These are phyloP conservation scores for Ploettnerulaceae sp. DNA, from an alignment of 2,329 filamentous ascomycete genomes.

Conservation along the genomic window DNA sequence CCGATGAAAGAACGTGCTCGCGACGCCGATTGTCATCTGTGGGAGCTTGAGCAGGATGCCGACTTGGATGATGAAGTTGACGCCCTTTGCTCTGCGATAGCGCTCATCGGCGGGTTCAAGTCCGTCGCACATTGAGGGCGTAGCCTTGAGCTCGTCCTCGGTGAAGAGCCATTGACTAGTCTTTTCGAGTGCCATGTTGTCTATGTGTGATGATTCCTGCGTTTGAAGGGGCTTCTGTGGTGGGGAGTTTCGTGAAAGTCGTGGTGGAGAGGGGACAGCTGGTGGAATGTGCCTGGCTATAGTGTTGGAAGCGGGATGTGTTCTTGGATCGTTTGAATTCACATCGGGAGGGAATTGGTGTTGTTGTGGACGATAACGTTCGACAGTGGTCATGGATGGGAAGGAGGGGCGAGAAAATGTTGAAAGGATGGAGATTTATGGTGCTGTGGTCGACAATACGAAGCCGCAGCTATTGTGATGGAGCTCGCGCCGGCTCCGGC, in stretches of 20 bases:
- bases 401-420: constrained; percentile 21
- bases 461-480: background rate
- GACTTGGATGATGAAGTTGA: constrained; percentile 94
- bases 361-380: constrained; percentile 44
- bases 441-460: background rate
- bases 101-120: constrained; percentile 73
- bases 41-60: constrained; percentile 89
- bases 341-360: constrained; percentile 27
- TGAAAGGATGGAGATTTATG: background rate
- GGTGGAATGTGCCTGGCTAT: constrained; percentile 49
- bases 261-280: constrained; percentile 56
- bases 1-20: constrained; percentile 89
- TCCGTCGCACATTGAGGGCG: constrained; percentile 81
- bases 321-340: constrained; percentile 31
- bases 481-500: no score
- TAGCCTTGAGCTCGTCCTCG: constrained; percentile 72
- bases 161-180: constrained; percentile 83
- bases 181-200: constrained; percentile 36
- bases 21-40: constrained; percentile 86
- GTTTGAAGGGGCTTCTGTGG: constrained; percentile 31
- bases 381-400: constrained; percentile 52
- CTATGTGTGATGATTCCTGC: constrained; percentile 1
- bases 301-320: constrained; percentile 46
- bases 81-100: constrained; percentile 77
- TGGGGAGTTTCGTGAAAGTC: constrained; percentile 50